Evolutionary conservation across 208 protist species (phyloP), one percentile per base, ranked within the genome.

Genomic region (Kentomonas sorsogonicus): DNA sequence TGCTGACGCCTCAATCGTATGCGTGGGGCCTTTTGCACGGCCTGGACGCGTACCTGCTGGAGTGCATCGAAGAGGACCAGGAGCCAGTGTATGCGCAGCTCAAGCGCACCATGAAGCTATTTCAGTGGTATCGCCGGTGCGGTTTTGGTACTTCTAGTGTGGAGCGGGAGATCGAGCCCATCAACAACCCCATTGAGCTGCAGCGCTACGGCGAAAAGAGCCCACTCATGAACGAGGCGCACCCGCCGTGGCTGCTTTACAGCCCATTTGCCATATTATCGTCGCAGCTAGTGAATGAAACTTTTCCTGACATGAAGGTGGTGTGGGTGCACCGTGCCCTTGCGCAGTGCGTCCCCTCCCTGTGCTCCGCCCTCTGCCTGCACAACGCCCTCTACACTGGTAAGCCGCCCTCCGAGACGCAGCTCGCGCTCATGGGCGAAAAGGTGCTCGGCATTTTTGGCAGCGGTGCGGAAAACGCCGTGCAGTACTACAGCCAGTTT

Each of bases 261-360:
- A 86, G 81, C 57, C 89, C 89, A 3, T 83, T 95, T 54, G 85
- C 85, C 27, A 83, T 95, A 39, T 61, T 93, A 25, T 86, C 60
- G 67, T 71, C 75, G 27, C 76, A 89, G 26, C 64, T 66, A 18
- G 50, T 95, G 34, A 54, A 82, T 66, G 67, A 71, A 7, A 61
- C 72, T 16, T 95, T 95, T 60, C 83, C 85, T 44, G 74, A 88
- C 25, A 76, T 90, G 72, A 69, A 50, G 22, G 63, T 85, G 0
- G 82, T 95, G 44, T 95, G 89, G 86, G 79, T 91, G 40, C 89
- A 95, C 71, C 85, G 89, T 29, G 82, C 85, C 25, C 75, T 95
- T 13, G 72, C 76, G 10, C 85, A 93, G 65, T 91, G 83, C 63
- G 47, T 95, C 38, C 79, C 89, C 3, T 95, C 89, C 36, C 60